Evolutionary conservation across 176 grass and related monocot genomes (phyloP), one percentile per base, ranked within the genome.

Genomic region (Alloteropsis semialata): DNA sequence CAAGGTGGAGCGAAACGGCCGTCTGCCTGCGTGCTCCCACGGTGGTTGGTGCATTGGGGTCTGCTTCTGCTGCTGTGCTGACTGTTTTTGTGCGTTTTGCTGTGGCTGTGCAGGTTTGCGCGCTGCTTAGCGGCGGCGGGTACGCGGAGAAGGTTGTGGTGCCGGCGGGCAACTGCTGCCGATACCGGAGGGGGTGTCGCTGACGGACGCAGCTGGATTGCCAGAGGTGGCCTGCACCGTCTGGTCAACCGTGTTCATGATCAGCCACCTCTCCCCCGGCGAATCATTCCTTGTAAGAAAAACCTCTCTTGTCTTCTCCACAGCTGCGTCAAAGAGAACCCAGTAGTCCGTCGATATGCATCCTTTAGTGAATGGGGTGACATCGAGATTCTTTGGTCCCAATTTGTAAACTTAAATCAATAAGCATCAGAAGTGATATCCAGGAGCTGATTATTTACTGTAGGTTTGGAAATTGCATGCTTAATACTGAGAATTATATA

Each of bases 241-340:
- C 28, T 95, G 96, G 96, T 98, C 92, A 11, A 98, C 92, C 56
- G 87, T 98, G 9, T 98, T 98, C 81, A 92, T 98, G 96, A 95
- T 42, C 25, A 95, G 92, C 61, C 87, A 88, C 14, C 86, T 95
- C 72, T 93, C 90, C n/a, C 62, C 91, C 3, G 87, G 91, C 1
- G 96, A 98, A 86, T 93, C 91, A 1, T 90, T 98, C 39, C 89
- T 98, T 21, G 96, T 95, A 89, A 84, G 86, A 42, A 11, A 3
- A 3, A n/a, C 6, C 0, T n/a, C 45, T 37, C 36, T 60, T 67
- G n/a, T 51, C 3, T 33, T 39, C 10, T 11, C 14, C 19, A 14
- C 17, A 1, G n/a, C n/a, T n/a, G n/a, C n/a, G n/a, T 43, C n/a
- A n/a, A 75, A 10, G 51, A 8, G 8, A 77, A 24, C 10, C 43